These are phyloP conservation scores for Eucalyptus tenuipes DNA, from an alignment of 345 rosid genomes.

Conservation along the genomic window DNA sequence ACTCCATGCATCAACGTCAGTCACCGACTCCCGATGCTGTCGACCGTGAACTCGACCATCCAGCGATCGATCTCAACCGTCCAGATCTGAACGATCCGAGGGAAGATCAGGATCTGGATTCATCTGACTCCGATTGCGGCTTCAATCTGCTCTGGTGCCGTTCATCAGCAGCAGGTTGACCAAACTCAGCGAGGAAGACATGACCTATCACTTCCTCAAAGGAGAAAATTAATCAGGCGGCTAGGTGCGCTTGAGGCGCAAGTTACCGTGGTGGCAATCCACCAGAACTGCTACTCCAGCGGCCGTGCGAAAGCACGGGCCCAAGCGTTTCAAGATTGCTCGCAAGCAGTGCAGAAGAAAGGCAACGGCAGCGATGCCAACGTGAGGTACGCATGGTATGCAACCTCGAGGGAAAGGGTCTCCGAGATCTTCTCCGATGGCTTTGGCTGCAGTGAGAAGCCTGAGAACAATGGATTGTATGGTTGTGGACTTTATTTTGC, in stretches of 20 bases:
- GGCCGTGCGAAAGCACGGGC: constrained; percentile 30
- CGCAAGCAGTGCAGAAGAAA: constrained; percentile 36
- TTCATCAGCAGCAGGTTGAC: constrained; percentile 10
- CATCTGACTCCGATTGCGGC: constrained; percentile 47
- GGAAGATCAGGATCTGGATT: background rate
- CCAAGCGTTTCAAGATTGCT: constrained; percentile 37
- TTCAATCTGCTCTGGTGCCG: background rate
- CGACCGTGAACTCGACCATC: background rate
- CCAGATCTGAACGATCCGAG: background rate
- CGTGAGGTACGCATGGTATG: constrained; percentile 66
- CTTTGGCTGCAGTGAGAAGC: constrained; percentile 17
- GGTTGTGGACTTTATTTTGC: constrained; percentile 60
- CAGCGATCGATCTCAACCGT: background rate
- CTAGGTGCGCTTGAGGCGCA: constrained; percentile 23
- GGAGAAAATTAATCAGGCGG: constrained; percentile 22
- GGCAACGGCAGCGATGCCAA: constrained; percentile 34
- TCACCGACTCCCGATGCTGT: background rate
- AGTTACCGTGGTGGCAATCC: constrained; percentile 29
- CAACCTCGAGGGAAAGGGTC: constrained; percentile 24
- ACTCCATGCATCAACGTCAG: background rate
- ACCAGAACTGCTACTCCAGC: constrained; percentile 17
- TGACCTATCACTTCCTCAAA: constrained; percentile 24
- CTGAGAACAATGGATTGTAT: constrained; percentile 19
- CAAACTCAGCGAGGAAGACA: constrained; percentile 34
- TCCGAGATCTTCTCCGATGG: constrained; percentile 40